A percentile compares a stretch with the other conserved stretches of the same genome.
Evolutionary conservation across 345 rosid genomes (phyloP).

Genomic region (Arabidopsis suecica): DNA sequence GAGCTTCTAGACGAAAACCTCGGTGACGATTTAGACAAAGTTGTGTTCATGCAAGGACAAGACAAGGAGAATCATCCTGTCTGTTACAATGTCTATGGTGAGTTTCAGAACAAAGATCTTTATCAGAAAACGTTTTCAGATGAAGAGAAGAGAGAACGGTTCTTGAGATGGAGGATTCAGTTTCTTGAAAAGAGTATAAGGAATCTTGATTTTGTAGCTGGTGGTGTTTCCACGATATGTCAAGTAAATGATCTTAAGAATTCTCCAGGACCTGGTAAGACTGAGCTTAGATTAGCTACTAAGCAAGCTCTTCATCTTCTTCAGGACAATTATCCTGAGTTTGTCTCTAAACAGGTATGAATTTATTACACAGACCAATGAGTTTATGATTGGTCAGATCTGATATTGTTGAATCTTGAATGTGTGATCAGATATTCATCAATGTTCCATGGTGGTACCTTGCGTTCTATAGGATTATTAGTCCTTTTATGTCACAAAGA

Average conservation of each 20-base stretch:
- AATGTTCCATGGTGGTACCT: conserved; percentile 55
- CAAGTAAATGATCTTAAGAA: conserved; percentile 48
- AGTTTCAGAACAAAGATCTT: conserved; percentile 48
- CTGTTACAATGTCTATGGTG: conserved; percentile 51
- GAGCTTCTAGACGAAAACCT: conserved; percentile 47
- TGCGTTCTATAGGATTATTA: conserved; percentile 45
- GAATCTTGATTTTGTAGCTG: conserved; percentile 41
- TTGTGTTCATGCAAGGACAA: conserved; percentile 48
- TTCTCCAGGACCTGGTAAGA: conserved; percentile 49
- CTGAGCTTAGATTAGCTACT: conserved; percentile 49
- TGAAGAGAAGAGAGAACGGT: conserved; percentile 46
- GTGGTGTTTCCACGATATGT: conserved; percentile 47
- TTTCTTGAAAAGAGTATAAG: conserved; percentile 51
- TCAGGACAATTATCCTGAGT: conserved; percentile 52
- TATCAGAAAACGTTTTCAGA: conserved; percentile 45
- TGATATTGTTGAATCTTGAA: conserved; percentile 14
- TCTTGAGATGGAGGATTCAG: conserved; percentile 55
- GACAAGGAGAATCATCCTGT: conserved; percentile 46
- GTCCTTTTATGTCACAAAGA: conserved; percentile 49
- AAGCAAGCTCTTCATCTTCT: conserved; percentile 50
- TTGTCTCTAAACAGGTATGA: conserved; percentile 50
- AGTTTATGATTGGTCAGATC: not conserved
- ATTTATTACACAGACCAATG: not conserved
- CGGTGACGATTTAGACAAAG: conserved; percentile 42
- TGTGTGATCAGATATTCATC: conserved; percentile 47